phyloP scores from a whole-genome alignment of 78 protist genomes.

The Chrysochromulina parva region DNA sequence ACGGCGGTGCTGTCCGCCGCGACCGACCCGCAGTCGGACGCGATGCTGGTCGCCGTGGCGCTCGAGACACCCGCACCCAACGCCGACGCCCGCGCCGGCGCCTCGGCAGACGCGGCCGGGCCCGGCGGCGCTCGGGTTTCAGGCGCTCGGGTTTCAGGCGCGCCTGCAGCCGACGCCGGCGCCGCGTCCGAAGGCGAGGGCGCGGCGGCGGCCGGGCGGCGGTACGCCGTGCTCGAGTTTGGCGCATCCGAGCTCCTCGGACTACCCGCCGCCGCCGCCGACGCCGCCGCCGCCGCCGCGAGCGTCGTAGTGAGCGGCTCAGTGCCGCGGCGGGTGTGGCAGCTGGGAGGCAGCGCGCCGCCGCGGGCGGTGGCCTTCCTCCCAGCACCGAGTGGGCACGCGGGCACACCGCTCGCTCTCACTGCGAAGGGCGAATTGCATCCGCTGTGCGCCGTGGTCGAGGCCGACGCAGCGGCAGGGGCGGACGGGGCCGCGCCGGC shows the following conservation, averaged over 20 bases:
- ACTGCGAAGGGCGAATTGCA: not conserved
- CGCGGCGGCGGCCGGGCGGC: too few species aligned
- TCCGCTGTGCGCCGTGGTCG: not conserved
- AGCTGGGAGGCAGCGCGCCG: not conserved
- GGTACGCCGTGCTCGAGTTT: not conserved
- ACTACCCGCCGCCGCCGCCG: not conserved
- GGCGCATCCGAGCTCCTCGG: not conserved
- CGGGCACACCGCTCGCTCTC: not conserved
- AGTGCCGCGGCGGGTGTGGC: slow-evolving; percentile 17
- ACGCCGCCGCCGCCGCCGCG: not conserved
- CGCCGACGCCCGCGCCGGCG: not conserved
- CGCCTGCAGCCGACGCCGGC: too few species aligned
- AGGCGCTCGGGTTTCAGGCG: too few species aligned
- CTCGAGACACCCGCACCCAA: not conserved
- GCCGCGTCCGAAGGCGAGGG: too few species aligned
- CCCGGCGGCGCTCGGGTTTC: too few species aligned
- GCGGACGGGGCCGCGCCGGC: not conserved
- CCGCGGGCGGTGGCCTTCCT: not conserved
- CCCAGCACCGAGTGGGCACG: not conserved
- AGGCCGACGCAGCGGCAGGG: too few species aligned
- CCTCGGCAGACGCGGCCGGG: not conserved
- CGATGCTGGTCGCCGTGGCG: not conserved
- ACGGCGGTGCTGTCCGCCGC: not conserved
- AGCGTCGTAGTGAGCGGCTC: not conserved
- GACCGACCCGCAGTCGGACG: not conserved